Percentiles rank a stretch among this genome's conserved stretches.
Evolutionary conservation across 208 protist species (phyloP).

Genomic region (Kentomonas sorsogonicus): DNA sequence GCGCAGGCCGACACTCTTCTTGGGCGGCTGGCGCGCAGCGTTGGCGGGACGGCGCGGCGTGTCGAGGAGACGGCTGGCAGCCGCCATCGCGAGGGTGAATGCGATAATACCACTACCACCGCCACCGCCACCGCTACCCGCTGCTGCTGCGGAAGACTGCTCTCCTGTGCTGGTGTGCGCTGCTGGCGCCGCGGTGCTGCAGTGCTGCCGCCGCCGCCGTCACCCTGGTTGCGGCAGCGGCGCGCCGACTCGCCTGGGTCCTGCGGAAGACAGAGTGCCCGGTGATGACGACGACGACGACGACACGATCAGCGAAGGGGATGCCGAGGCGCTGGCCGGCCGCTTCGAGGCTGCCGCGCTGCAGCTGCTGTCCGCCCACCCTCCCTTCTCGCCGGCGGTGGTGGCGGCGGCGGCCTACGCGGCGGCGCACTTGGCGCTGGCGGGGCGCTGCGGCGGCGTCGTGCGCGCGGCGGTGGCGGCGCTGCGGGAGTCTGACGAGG

Average conservation of each 20-base stretch:
- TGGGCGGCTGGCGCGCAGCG: background rate
- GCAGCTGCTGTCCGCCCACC: constrained; percentile 33
- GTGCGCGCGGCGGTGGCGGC: constrained; percentile 22
- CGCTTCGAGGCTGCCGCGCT: constrained; percentile 23
- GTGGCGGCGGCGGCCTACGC: constrained; percentile 34
- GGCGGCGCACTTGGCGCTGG: constrained; percentile 33
- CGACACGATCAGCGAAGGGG: background rate
- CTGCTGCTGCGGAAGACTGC: no score
- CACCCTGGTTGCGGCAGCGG: background rate
- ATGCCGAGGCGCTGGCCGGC: constrained; percentile 1
- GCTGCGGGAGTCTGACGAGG: constrained; percentile 13
- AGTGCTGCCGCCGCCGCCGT: no score
- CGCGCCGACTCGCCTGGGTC: background rate
- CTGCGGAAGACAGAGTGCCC: no score
- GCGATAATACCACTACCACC: background rate
- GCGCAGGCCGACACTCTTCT: background rate
- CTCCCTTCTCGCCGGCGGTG: constrained; percentile 31
- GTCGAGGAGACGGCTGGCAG: no score
- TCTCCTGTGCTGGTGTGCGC: background rate
- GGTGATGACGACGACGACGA: background rate
- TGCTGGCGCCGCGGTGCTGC: background rate
- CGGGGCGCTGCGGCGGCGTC: constrained; percentile 18
- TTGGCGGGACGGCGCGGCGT: background rate
- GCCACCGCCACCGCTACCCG: background rate
- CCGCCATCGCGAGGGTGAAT: background rate